A percentile compares a stretch with the other conserved stretches of the same genome.
Conservation (phyloP, 2,329 filamentous ascomycete species). For the Chaetomium strumarium region DNA sequence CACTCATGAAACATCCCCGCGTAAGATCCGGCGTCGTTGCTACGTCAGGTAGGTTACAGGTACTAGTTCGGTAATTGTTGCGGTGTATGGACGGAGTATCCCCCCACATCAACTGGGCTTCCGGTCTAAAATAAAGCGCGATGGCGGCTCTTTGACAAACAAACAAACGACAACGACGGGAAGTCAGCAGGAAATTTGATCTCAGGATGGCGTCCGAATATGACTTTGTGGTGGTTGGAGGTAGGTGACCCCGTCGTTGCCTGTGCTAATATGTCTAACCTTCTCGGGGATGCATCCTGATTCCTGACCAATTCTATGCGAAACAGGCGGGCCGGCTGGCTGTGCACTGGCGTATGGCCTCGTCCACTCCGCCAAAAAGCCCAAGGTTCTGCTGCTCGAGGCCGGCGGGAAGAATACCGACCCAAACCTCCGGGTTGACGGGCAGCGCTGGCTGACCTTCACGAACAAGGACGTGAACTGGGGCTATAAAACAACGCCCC, state of each 20-base stretch:
- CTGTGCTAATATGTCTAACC: background rate
- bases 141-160: no score
- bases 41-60: no score
- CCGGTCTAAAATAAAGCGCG: background rate
- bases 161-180: no score
- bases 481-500: conserved; percentile 45
- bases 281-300: background rate
- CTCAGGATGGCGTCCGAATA: conserved; percentile 20
- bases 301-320: background rate
- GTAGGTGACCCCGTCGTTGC: conserved; percentile 23
- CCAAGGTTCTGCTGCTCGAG: conserved; percentile 54
- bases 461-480: conserved; percentile 45
- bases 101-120: background rate
- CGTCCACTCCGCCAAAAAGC: conserved; percentile 39
- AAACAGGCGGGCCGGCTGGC: conserved; percentile 53
- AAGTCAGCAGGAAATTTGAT: background rate
- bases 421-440: conserved; percentile 41
- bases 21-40: background rate
- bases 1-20: background rate
- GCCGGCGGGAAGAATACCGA: conserved; percentile 49
- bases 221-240: conserved; percentile 33
- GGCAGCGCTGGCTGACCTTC: conserved; percentile 51
- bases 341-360: conserved; percentile 49
- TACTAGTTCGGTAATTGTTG: background rate
- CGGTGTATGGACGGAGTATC: no score